Base-by-base conservation (phyloP, 2,329 filamentous ascomycete species). In the Rasamsonia emersonii region DNA sequence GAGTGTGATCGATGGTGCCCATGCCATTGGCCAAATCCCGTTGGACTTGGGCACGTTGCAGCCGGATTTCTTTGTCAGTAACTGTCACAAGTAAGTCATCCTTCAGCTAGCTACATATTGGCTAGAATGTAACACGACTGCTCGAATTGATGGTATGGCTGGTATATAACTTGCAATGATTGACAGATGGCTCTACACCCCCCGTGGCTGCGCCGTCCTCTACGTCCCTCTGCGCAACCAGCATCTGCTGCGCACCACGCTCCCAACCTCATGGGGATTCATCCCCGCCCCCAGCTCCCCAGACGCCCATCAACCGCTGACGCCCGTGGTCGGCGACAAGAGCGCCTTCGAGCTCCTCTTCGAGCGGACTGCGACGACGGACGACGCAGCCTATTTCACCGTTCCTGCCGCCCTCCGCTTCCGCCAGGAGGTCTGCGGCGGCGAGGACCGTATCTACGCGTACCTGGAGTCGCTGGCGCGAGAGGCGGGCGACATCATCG, bases 31-130 rank as follows among this genome's bases (percentile, higher is more conserved):
- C 2, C 81, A 91, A 58, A 69, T 94, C 5, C 66, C 71, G 1
- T 56, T 95, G 5, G 74, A 93, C 54, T 59, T 95, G 9, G 42
- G 52, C 0, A 55, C 60, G 3, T 61, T 86, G 3, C 73, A 86
- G 40, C 79, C 86, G 0, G 88, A 95, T 56, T 95, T 93, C 61
- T 84, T 93, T 50, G 72, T 89, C 9, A 80, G 71, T 34, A 95
- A 95, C 55, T 84, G 78, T 46, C 84, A 93, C 64, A 93, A 93
- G 58, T 62, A 51, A 32, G 45, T 20, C 3, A 19, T 32, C 0
- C 3, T 26, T 13, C 4, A 4, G 10, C 4, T 14, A n/a, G 6
- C 16, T 16, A 15, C 14, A 7, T 14, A 18, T 23, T 5, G 6
- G 28, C 13, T 15, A 6, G n/a, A 19, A 5, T 10, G 18, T 6